Evolutionary conservation across 2,329 filamentous ascomycete genomes (phyloP).

Genomic region (Trichoderma aggressivum): DNA sequence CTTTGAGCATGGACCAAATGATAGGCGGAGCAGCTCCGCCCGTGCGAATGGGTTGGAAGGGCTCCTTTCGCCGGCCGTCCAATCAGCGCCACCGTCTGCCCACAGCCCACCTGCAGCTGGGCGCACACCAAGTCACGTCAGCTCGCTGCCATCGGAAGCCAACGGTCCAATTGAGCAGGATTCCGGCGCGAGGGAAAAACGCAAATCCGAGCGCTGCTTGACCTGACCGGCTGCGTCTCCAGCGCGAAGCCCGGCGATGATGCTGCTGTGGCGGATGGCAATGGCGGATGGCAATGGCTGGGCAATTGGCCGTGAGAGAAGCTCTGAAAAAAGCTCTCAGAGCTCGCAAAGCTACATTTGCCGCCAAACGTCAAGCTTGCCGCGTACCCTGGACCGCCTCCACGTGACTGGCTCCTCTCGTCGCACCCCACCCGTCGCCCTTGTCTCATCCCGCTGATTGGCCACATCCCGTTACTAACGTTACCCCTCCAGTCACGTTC

Average conservation of each 20-base stretch:
- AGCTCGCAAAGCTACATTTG: neutral
- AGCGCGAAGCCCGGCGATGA: neutral
- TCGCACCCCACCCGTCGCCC: conserved; percentile 22
- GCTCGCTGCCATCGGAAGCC: conserved; percentile 7
- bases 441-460: conserved; percentile 26
- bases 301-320: neutral
- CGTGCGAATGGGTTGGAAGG: conserved; percentile 4
- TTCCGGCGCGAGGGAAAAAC: neutral
- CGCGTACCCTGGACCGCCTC: conserved; percentile 8
- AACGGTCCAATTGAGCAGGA: conserved; percentile 10
- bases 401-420: conserved; percentile 31
- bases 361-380: conserved; percentile 7
- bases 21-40: conserved; percentile 17
- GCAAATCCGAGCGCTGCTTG: neutral
- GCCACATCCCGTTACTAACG: conserved; percentile 35
- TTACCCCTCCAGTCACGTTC: conserved; percentile 40
- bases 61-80: neutral
- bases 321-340: neutral
- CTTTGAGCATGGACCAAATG: conserved; percentile 6
- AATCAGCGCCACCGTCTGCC: conserved; percentile 10
- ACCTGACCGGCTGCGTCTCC: neutral
- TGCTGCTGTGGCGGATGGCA: neutral
- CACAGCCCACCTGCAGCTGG: conserved; percentile 7
- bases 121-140: conserved; percentile 18
- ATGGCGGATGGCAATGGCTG: neutral